Base-by-base conservation (phyloP, 768 basidiomycete genomes). In the Leccinum subgranulosum region DNA sequence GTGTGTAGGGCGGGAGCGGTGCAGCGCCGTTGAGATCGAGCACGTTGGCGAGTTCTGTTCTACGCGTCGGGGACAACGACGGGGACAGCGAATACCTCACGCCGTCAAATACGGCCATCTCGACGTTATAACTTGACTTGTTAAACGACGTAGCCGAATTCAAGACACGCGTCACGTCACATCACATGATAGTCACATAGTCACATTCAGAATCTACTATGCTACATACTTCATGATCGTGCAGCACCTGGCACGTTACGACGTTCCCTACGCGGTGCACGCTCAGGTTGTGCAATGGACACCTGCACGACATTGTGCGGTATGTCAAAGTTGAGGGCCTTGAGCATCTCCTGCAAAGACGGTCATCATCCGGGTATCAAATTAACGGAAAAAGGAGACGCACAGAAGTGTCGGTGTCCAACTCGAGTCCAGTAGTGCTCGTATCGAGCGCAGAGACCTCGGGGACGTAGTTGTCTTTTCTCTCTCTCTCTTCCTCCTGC, bases 381-480 rank as follows among this genome's bases (percentile, higher is more conserved):
- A 29, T 29, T 12, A 5, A 49, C 3, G 19, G 11, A 3, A 15
- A 1, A 27, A 10, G 27, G 41, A 25, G 43, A 78, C 85, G 65
- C 56, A 92, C 94, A 84, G 96, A 94, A 74, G 97, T 98, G 66
- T 96, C 93, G 53, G 79, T 80, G 73, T 99, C 97, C 69, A 99
- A 81, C 73, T 94, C 89, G 55, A 98, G 79, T 47, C 88, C 88
- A 46, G 79, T 82, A 5, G 77, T 77, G 57, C 82, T 78, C 58
- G 84, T 86, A 75, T 95, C 91, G 63, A 99, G 90, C 41, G 97
- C 97, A 53, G 97, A 99, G 39, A 97, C 87, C 72, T 98, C 97
- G 62, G 97, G 97, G 54, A 98, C 96, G 76, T 92, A 98, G 83
- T 98, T 95, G 75, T 99, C 97, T 84, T 98, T 98, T 69, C 96